Evolutionary conservation across 257 asterid species (phyloP).

Genomic region (Rauvolfia tetraphylla): DNA sequence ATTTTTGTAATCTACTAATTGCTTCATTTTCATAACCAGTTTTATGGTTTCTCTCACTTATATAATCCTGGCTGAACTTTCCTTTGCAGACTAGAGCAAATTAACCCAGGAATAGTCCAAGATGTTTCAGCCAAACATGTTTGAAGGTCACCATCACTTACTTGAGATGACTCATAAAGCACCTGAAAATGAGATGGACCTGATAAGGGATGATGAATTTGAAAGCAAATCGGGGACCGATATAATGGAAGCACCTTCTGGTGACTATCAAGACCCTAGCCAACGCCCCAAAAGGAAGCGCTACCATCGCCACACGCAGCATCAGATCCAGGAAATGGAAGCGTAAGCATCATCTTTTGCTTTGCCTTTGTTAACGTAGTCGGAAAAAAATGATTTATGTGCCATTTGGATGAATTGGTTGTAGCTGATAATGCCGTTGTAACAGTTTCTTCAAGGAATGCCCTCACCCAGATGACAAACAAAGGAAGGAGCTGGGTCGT

Average conservation of each 20-base stretch:
- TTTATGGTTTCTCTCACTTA: background rate
- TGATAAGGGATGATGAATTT: slow-evolving; percentile 58
- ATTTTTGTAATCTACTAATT: background rate
- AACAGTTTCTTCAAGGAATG: slow-evolving; percentile 54
- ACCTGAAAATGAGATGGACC: slow-evolving; percentile 55
- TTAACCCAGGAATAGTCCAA: no score
- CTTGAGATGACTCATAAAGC: slow-evolving; percentile 53
- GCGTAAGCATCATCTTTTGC: slow-evolving; percentile 38
- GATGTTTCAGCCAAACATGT: slow-evolving; percentile 73
- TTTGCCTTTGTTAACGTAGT: no score
- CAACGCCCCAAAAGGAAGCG: slow-evolving; percentile 67
- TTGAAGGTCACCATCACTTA: slow-evolving; percentile 54
- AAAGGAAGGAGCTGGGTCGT: slow-evolving; percentile 87
- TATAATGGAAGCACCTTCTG: slow-evolving; percentile 63
- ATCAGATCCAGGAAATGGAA: slow-evolving; percentile 78
- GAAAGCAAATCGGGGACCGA: slow-evolving; percentile 67
- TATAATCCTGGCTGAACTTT: no score
- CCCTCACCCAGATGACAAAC: slow-evolving; percentile 96
- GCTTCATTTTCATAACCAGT: background rate
- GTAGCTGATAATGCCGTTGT: background rate
- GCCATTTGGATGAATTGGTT: no score
- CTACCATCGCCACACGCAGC: slow-evolving; percentile 77
- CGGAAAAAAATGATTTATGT: no score
- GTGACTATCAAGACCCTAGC: slow-evolving; percentile 67
- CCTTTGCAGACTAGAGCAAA: slow-evolving; percentile 9